A percentile compares a stretch with the other conserved stretches of the same genome.
These are phyloP conservation scores for Tubosaeta sp. DNA, from an alignment of 768 basidiomycete genomes.

Conservation along the genomic window DNA sequence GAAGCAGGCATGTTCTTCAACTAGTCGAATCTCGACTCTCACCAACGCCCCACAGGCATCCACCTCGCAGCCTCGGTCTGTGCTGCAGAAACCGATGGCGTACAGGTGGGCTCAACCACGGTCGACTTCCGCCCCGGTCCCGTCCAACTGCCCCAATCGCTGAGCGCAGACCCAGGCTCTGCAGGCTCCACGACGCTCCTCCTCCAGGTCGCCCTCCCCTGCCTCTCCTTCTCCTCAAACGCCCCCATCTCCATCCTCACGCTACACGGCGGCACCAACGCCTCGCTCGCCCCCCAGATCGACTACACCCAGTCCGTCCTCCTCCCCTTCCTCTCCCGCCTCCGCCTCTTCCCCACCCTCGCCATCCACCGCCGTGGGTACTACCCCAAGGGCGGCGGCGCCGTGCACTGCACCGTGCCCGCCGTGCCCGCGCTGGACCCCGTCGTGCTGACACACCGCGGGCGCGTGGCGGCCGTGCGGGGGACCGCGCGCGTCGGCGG, in stretches of 20 bases:
- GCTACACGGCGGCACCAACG: constrained; percentile 72
- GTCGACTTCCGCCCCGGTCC: constrained; percentile 56
- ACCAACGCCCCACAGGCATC: constrained; percentile 43
- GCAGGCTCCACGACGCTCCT: constrained; percentile 71
- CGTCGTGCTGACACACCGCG: constrained; percentile 54
- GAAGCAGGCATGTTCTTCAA: constrained; percentile 45
- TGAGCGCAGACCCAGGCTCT: constrained; percentile 46
- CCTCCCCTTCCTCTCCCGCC: constrained; percentile 60
- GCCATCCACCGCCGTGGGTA: constrained; percentile 59
- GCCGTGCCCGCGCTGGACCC: constrained; percentile 37
- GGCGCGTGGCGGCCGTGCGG: constrained; percentile 44
- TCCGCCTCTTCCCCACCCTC: constrained; percentile 42
- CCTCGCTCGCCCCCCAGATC: constrained; percentile 65
- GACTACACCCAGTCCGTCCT: constrained; percentile 67
- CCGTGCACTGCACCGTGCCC: constrained; percentile 41
- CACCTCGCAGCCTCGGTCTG: constrained; percentile 61
- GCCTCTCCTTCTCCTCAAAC: constrained; percentile 52
- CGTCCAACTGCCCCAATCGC: constrained; percentile 39
- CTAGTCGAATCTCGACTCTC: too few species aligned
- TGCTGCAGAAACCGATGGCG: constrained; percentile 50
- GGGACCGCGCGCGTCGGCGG: constrained; percentile 67
- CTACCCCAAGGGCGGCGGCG: constrained; percentile 70
- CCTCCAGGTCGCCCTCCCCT: constrained; percentile 67
- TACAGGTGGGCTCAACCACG: constrained; percentile 45
- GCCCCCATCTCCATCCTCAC: constrained; percentile 41